Conservation (phyloP, 108 stramenopile species). For the Conticribra weissflogii region DNA sequence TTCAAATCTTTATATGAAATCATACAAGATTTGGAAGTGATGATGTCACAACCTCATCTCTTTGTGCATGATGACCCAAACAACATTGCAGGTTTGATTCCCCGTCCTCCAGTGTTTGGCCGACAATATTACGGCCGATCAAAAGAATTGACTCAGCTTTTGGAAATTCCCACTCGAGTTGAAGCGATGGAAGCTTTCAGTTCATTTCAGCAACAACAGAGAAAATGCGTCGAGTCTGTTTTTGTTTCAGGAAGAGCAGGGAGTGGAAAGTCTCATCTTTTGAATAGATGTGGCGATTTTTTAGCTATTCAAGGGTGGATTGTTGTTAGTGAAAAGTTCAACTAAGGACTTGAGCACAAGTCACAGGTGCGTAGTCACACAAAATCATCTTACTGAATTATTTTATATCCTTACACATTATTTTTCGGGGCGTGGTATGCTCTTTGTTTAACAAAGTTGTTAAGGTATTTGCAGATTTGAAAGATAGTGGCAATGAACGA, state of each 20-base stretch:
- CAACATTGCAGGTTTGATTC: neutral
- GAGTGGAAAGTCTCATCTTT: conserved; percentile 17
- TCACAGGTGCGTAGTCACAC: neutral
- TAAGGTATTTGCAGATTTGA: too few relatives aligned
- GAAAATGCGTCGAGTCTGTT: neutral
- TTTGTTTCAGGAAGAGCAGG: conserved; percentile 21
- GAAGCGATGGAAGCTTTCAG: neutral
- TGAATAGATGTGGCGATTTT: neutral
- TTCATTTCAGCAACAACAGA: too few relatives aligned
- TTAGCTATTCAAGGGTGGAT: conserved; percentile 8
- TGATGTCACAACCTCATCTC: conserved; percentile 4
- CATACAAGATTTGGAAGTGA: conserved; percentile 13
- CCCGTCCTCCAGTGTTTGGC: conserved; percentile 8
- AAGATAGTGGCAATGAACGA: too few relatives aligned
- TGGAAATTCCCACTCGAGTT: conserved; percentile 6
- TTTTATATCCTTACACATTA: too few relatives aligned
- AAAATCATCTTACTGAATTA: too few relatives aligned
- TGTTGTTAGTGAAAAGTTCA: conserved; percentile 11
- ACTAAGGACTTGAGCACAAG: neutral
- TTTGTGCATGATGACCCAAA: conserved; percentile 4
- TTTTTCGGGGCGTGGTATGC: too few relatives aligned
- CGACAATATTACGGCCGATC: conserved; percentile 11
- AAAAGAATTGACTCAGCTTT: conserved; percentile 2
- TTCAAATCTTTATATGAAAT: conserved; percentile 2
- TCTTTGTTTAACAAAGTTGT: too few relatives aligned